A percentile compares a stretch with the other conserved stretches of the same genome.
Evolutionary conservation across 2,329 filamentous ascomycete species (phyloP).

Genomic region (Colletotrichum tofieldiae): DNA sequence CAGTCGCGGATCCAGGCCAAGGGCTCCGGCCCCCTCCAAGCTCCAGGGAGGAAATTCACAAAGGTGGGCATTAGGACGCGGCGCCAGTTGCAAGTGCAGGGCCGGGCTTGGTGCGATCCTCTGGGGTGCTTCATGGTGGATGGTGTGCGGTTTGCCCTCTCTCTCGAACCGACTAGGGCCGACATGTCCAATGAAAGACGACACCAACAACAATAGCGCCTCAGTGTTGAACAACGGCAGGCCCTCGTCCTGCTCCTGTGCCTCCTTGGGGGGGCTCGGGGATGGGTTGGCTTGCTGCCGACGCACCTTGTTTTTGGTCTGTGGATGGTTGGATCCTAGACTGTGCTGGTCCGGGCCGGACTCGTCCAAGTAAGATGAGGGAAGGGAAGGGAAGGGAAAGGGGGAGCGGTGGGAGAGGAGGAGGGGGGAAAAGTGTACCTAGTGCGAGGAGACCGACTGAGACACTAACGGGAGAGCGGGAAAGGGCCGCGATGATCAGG

Average conservation of each 20-base stretch:
- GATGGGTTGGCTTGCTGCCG: conserved; percentile 4
- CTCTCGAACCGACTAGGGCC: neutral
- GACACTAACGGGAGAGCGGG: conserved; percentile 16
- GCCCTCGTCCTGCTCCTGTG: neutral
- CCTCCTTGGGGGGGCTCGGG: neutral
- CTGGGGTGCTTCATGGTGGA: neutral
- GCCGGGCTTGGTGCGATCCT: conserved; percentile 32
- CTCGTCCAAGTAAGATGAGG: conserved; percentile 30
- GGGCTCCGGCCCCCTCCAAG: conserved; percentile 24
- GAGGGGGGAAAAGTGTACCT: neutral
- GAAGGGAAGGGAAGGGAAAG: conserved; percentile 19
- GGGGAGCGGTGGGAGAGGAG: conserved; percentile 6
- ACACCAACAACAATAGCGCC: conserved; percentile 15
- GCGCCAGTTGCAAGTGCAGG: conserved; percentile 23
- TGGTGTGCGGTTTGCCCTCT: neutral
- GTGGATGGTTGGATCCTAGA: conserved; percentile 22
- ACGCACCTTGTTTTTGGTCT: conserved; percentile 1
- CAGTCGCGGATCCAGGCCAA: conserved; percentile 39
- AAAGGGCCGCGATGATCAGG: conserved; percentile 14
- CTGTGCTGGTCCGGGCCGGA: conserved; percentile 25
- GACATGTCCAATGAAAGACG: neutral
- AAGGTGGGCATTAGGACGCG: conserved; percentile 33
- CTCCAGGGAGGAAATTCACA: conserved; percentile 8
- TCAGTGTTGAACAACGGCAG: neutral
- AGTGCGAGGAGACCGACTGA: neutral